Percentiles rank a stretch among this genome's conserved stretches.
Conservation (phyloP, 345 rosid genomes). For the Syzygium aromaticum region DNA sequence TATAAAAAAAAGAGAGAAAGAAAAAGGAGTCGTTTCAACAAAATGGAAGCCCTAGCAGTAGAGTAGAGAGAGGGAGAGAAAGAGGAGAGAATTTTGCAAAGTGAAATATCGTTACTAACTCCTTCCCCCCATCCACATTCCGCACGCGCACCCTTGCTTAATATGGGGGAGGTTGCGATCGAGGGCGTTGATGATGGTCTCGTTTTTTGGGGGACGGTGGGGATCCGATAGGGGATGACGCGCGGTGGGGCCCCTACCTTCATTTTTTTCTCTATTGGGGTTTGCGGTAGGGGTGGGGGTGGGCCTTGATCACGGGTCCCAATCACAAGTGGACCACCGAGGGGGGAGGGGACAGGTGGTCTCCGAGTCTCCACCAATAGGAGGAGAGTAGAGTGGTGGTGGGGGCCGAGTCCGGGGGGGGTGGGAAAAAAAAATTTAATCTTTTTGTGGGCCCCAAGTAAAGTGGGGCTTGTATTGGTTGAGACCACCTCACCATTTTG, state of each 20-base stretch:
- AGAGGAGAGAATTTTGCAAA: background rate
- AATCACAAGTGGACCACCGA: background rate
- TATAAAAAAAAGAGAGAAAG: no score
- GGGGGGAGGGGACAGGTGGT: background rate
- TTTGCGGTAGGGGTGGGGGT: background rate
- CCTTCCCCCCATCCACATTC: background rate
- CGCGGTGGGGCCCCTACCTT: slow-evolving; percentile 5
- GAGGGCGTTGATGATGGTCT: background rate
- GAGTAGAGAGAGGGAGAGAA: background rate
- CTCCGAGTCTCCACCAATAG: slow-evolving; percentile 3
- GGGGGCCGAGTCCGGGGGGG: background rate
- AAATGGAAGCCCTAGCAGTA: no score
- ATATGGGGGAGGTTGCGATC: background rate
- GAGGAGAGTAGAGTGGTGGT: background rate
- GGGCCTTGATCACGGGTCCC: background rate
- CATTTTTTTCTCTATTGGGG: background rate
- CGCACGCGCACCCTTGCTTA: background rate
- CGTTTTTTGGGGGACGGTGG: slow-evolving; percentile 8
- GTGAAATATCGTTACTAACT: background rate
- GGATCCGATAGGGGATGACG: slow-evolving; percentile 14
- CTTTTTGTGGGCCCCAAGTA: background rate
- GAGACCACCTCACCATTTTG: background rate
- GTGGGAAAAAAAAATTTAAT: background rate
- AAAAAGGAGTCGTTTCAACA: no score
- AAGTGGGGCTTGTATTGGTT: background rate